Percentiles rank a stretch among this genome's conserved stretches.
Evolutionary conservation across 345 rosid genomes (phyloP).

Genomic region (Combretum micranthum): DNA sequence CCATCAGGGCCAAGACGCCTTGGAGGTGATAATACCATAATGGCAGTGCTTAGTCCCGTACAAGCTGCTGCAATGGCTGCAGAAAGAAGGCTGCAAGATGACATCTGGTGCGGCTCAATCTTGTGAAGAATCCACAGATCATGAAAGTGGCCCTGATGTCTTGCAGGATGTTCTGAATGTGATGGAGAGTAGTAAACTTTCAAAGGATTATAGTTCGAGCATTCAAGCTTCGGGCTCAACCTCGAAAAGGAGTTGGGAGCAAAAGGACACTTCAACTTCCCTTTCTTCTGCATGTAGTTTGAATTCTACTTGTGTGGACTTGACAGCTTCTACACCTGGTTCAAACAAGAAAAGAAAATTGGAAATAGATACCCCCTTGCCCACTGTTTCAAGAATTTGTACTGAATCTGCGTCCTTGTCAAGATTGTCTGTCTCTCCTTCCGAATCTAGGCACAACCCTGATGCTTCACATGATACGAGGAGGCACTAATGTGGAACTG

Average conservation of each 20-base stretch:
- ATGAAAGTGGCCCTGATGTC: conserved; percentile 30
- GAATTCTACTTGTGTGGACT: conserved; percentile 10
- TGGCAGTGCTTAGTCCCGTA: conserved; percentile 72
- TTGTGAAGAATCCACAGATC: conserved; percentile 33
- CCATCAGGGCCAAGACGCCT: conserved; percentile 77
- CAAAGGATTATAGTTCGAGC: conserved; percentile 13
- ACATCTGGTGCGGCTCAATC: conserved; percentile 76
- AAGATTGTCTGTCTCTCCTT: conserved; percentile 21
- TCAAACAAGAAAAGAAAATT: conserved; percentile 2
- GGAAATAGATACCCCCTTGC: background rate
- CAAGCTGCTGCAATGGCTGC: conserved; percentile 99
- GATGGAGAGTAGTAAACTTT: conserved; percentile 19
- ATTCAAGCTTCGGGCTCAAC: conserved; percentile 7
- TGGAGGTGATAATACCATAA: conserved; percentile 74
- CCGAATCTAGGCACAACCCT: conserved; percentile 11
- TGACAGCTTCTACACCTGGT: conserved; percentile 14
- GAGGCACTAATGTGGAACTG: conserved; percentile 64
- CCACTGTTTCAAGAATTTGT: background rate
- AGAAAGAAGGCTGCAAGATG: conserved; percentile 83
- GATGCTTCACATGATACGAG: conserved; percentile 15
- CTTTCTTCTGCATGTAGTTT: conserved; percentile 14
- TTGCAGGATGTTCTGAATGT: conserved; percentile 15
- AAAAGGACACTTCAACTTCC: conserved; percentile 11
- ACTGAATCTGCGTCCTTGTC: conserved; percentile 26
- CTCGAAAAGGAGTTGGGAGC: conserved; percentile 42